Base-by-base conservation (phyloP, 2,329 filamentous ascomycete genomes). In the Xylariomycetidae sp. region DNA sequence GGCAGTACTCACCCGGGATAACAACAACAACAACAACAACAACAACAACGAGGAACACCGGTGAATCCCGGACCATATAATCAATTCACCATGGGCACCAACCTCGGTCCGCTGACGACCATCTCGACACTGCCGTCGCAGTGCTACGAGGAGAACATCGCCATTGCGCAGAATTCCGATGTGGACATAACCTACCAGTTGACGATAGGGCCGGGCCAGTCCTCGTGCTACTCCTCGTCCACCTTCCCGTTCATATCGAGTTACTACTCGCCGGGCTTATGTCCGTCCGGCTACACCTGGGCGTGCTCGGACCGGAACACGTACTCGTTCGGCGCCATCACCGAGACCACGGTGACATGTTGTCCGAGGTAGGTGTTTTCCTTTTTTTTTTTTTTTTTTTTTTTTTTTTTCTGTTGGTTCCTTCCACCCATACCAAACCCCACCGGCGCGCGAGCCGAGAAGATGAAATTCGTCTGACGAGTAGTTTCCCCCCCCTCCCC, bases 211-310 rank as follows among this genome's bases (percentile, higher is more conserved):
- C 35, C 31, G 12, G 29, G 25, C 2, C 18, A 18, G 3, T 9
- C 25, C 10, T 17, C 18, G 9, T 37, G 35, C 35, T 37, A 33
- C 16, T 28, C 35, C 4, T 33, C 35, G 17, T 33, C 30, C 14
- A 24, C 19, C 12, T 37, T 37, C 10, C 35, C 35, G n/a, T 25
- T 12, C 9, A 7, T 13, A n/a, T 22, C 20, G 6, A 30, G 18
- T 6, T 38, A 31, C 30, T 38, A 34, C 23, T 38, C 35, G 14
- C 31, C 35, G 4, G 35, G 35, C 16, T 20, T 12, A 31, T 38
- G 35, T 16, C 35, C 35, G n/a, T 38, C 35, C 3, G 35, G 23
- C 12, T 38, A 38, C 20, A 23, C 31, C 4, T 20, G 14, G 10
- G 35, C 35, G 20, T 38, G 35, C 18, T 25, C 31, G 9, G 10